A percentile compares a stretch with the other conserved stretches of the same genome.
These are phyloP conservation scores for Diophrys sp. DNA, from an alignment of 73 alveolate species.

Conservation along the genomic window DNA sequence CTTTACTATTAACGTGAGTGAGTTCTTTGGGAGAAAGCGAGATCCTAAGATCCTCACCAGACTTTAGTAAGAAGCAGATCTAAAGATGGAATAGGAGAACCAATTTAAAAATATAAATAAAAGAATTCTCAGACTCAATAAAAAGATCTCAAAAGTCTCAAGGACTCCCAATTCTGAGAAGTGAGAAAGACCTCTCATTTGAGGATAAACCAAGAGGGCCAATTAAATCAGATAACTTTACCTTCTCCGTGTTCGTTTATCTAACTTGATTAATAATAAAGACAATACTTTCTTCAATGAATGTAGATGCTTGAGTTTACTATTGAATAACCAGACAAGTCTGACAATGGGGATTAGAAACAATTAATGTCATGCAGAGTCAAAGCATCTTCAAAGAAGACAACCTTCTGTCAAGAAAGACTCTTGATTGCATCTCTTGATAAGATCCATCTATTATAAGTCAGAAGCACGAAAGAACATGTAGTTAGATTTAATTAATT, in stretches of 20 bases:
- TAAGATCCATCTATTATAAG: constrained; percentile 1
- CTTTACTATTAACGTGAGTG: too few relatives aligned
- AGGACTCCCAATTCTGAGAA: neutral
- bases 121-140: neutral
- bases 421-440: neutral
- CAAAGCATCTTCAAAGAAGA: neutral
- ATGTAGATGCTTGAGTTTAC: neutral
- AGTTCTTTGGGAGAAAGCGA: too few relatives aligned
- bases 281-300: neutral
- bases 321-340: neutral
- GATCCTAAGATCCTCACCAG: too few relatives aligned
- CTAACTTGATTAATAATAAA: too few relatives aligned
- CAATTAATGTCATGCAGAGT: neutral
- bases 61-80: too few relatives aligned
- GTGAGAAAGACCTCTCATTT: neutral
- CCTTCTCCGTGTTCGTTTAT: neutral
- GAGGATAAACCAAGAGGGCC: neutral
- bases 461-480: constrained; percentile 8
- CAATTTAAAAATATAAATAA: too few relatives aligned
- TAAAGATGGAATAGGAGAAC: too few relatives aligned
- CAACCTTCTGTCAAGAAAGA: neutral
- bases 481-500: neutral
- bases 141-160: neutral
- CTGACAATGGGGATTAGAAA: neutral
- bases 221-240: neutral